phyloP scores from a whole-genome alignment of 345 rosid genomes.

The Arabidopsis suecica region DNA sequence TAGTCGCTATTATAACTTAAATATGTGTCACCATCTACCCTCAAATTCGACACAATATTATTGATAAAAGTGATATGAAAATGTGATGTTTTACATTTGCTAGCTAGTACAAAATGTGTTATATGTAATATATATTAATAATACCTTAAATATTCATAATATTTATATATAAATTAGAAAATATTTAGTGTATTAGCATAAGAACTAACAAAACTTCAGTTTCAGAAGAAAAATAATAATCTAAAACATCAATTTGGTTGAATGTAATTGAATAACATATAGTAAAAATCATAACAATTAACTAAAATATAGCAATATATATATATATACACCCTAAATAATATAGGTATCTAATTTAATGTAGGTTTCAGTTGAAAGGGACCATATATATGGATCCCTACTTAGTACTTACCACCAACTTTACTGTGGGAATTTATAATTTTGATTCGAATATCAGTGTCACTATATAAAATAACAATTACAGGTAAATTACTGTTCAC shows the following conservation, averaged over 20 bases:
- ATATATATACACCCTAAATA: neutral
- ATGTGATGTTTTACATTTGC: too few species aligned
- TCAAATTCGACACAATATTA: too few species aligned
- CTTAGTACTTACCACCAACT: conserved; percentile 43
- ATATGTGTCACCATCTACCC: too few species aligned
- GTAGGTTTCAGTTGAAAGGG: conserved; percentile 36
- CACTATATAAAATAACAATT: neutral
- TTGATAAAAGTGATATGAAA: too few species aligned
- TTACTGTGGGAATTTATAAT: conserved; percentile 37
- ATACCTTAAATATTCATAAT: too few species aligned
- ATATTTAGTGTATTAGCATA: neutral
- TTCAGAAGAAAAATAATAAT: neutral
- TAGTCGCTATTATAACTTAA: neutral
- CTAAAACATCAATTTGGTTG: neutral
- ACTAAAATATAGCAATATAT: neutral
- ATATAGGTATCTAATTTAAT: conserved; percentile 23
- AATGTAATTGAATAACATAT: neutral
- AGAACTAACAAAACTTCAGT: neutral
- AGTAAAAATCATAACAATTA: neutral
- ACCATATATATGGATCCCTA: conserved; percentile 37
- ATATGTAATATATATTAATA: too few species aligned
- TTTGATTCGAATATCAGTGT: conserved; percentile 12
- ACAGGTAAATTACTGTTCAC: neutral
- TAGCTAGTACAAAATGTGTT: too few species aligned
- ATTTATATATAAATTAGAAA: too few species aligned